Percentiles rank a stretch among this genome's conserved stretches.
phyloP scores from a whole-genome alignment of 176 grass and related monocot genomes.

The Oryza nivara region DNA sequence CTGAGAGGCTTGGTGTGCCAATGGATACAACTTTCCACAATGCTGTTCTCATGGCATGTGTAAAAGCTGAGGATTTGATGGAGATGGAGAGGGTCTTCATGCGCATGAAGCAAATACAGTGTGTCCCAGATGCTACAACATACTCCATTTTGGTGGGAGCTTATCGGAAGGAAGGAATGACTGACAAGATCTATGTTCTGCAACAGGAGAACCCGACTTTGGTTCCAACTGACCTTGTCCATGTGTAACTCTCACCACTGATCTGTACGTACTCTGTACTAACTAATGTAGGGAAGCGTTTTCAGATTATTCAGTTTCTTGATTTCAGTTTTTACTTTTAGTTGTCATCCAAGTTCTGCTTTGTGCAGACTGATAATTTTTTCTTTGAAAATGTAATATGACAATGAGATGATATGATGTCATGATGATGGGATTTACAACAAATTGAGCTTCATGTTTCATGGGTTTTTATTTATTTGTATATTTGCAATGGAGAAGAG shows the following conservation, averaged over 20 bases:
- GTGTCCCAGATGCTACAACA: conserved; percentile 59
- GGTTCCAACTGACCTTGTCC: conserved; percentile 49
- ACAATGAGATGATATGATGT: no score
- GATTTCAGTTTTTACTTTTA: no score
- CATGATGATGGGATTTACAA: no score
- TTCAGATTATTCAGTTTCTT: no score
- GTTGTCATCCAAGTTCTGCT: no score
- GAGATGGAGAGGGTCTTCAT: conserved; percentile 97
- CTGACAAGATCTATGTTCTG: conserved; percentile 83
- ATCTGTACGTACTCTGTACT: no score
- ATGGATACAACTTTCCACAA: conserved; percentile 72
- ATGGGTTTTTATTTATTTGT: no score
- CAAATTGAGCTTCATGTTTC: no score
- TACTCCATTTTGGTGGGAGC: conserved; percentile 74
- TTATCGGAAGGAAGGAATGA: conserved; percentile 92
- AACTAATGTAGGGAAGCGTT: no score
- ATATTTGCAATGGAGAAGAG: no score
- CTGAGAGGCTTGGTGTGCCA: conserved; percentile 70
- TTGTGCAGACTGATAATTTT: no score
- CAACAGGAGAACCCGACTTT: conserved; percentile 65
- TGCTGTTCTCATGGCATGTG: conserved; percentile 64
- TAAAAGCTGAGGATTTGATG: conserved; percentile 82
- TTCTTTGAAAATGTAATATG: no score
- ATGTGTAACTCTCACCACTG: neutral
- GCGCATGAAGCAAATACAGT: conserved; percentile 80